These are phyloP conservation scores for Fraxinus latifolia DNA, from an alignment of 305 asterid genomes.

Conservation along the genomic window DNA sequence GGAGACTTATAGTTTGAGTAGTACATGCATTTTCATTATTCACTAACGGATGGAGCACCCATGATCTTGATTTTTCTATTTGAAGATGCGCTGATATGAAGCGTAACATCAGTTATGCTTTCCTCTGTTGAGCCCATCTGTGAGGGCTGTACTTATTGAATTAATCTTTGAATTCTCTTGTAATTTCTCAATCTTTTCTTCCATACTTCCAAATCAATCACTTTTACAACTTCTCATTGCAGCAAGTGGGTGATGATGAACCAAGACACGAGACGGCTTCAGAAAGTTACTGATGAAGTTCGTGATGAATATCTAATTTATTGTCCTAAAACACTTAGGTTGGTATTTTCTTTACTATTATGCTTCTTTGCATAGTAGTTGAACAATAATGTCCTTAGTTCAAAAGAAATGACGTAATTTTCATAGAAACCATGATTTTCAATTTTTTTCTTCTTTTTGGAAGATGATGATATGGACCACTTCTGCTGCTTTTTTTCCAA, in stretches of 20 bases:
- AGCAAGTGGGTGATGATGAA: slow-evolving; percentile 99
- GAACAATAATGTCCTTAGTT: neutral
- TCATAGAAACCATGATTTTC: neutral
- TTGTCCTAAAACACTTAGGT: slow-evolving; percentile 72
- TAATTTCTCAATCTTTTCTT: neutral
- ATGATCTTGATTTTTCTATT: neutral
- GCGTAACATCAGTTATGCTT: neutral
- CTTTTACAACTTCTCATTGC: slow-evolving; percentile 31
- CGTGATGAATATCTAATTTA: slow-evolving; percentile 71
- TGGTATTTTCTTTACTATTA: neutral
- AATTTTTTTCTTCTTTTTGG: neutral
- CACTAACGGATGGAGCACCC: neutral
- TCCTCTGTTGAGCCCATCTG: neutral
- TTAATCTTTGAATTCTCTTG: neutral
- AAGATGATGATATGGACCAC: neutral
- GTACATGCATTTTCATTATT: neutral
- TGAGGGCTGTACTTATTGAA: neutral
- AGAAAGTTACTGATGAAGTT: slow-evolving; percentile 90
- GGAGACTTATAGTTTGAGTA: neutral
- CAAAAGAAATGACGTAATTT: neutral
- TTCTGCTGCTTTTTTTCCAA: neutral
- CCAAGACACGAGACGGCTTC: slow-evolving; percentile 85
- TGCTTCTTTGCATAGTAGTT: neutral
- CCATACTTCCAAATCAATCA: neutral
- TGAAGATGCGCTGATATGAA: neutral